These are phyloP conservation scores for Kernera saxatilis DNA, from an alignment of 345 rosid species.

Conservation along the genomic window DNA sequence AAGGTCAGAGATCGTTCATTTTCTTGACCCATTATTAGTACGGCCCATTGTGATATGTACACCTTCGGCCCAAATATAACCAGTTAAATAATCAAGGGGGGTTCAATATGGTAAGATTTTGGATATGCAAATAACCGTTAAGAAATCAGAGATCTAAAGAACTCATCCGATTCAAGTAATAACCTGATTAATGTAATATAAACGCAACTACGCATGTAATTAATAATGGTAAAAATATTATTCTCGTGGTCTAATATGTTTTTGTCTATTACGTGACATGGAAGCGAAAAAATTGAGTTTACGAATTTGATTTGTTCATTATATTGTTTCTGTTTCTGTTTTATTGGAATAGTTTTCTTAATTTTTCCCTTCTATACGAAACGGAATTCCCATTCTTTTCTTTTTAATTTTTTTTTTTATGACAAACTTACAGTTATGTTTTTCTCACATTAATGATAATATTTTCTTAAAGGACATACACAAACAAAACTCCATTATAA, in stretches of 20 bases:
- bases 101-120: no score
- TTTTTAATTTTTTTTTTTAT: no score
- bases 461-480: no score
- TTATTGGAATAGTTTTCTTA: not conserved
- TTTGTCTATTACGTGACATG: not conserved
- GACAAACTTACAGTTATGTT: no score
- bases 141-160: no score
- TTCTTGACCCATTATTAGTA: not conserved
- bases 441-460: no score
- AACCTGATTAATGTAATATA: no score
- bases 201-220: not conserved
- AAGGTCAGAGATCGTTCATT: not conserved
- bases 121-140: not conserved
- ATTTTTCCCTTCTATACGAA: not conserved
- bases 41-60: not conserved
- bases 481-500: no score
- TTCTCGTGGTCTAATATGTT: not conserved
- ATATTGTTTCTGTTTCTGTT: no score
- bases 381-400: no score
- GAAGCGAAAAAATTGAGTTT: not conserved
- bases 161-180: no score
- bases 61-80: not conserved
- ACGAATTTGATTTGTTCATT: no score
- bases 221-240: not conserved
- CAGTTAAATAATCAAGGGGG: not conserved